phyloP scores from a whole-genome alignment of 2,329 filamentous ascomycete species.

The Fusarium virguliforme region DNA sequence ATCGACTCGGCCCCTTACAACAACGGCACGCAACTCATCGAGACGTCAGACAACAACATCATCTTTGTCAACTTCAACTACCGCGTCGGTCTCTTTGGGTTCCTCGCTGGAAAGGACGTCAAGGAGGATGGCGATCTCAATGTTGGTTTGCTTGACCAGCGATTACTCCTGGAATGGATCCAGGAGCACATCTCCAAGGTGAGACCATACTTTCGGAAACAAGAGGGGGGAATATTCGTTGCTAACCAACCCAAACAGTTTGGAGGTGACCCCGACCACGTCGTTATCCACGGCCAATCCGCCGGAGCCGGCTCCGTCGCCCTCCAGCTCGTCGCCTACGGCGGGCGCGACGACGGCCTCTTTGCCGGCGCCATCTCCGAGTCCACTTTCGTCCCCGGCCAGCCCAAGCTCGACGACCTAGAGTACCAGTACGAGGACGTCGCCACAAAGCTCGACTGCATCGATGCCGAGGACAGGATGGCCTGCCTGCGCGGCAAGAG shows the following conservation, averaged over 20 bases:
- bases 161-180: constrained; percentile 74
- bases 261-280: constrained; percentile 71
- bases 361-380: constrained; percentile 65
- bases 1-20: constrained; percentile 66
- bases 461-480: constrained; percentile 54
- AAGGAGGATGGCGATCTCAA: constrained; percentile 72
- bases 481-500: constrained; percentile 61
- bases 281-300: constrained; percentile 75
- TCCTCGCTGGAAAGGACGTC: constrained; percentile 72
- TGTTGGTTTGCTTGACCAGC: constrained; percentile 75
- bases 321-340: constrained; percentile 66
- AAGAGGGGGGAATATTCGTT: not conserved
- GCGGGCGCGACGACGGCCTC: constrained; percentile 62
- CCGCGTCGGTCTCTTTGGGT: constrained; percentile 74
- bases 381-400: constrained; percentile 67
- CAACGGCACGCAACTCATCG: constrained; percentile 66
- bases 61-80: constrained; percentile 76
- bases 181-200: constrained; percentile 70
- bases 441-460: constrained; percentile 57
- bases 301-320: constrained; percentile 73
- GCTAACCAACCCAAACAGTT: constrained; percentile 57
- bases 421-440: constrained; percentile 65
- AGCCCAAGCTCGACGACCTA: constrained; percentile 61
- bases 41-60: constrained; percentile 62
- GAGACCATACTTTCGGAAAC: not conserved